These are phyloP conservation scores for Acer saccharum DNA, from an alignment of 345 rosid species.

Conservation along the genomic window DNA sequence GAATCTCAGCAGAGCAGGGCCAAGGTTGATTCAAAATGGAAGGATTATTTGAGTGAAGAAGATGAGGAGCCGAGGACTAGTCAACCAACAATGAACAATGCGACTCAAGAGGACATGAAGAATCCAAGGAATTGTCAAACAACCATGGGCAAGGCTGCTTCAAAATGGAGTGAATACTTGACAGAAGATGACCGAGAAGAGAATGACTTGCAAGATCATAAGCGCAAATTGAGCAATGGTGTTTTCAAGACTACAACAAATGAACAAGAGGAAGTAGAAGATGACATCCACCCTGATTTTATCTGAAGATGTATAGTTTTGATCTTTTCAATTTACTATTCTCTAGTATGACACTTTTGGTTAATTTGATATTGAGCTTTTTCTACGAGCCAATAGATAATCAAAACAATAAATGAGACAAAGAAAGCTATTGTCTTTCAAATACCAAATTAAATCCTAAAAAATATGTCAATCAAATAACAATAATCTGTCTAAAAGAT, in stretches of 20 bases:
- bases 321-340: neutral
- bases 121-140: neutral
- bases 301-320: conserved; percentile 21
- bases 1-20: neutral
- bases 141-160: conserved; percentile 22
- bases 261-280: conserved; percentile 50
- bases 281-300: conserved; percentile 76
- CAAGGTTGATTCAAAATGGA: neutral
- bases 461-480: neutral
- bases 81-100: neutral
- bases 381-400: too few species aligned
- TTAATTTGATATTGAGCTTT: neutral
- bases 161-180: conserved; percentile 53
- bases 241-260: conserved; percentile 25
- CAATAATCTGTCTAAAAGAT: neutral
- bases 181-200: conserved; percentile 23
- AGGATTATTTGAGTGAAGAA: conserved; percentile 1
- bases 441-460: conserved; percentile 13
- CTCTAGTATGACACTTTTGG: too few species aligned
- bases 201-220: conserved; percentile 8
- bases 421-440: neutral
- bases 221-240: conserved; percentile 14
- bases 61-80: neutral
- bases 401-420: neutral
- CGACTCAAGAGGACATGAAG: conserved; percentile 16